Evolutionary conservation across 257 asterid genomes (phyloP).

Genomic region (Salvia rosmarinus): DNA sequence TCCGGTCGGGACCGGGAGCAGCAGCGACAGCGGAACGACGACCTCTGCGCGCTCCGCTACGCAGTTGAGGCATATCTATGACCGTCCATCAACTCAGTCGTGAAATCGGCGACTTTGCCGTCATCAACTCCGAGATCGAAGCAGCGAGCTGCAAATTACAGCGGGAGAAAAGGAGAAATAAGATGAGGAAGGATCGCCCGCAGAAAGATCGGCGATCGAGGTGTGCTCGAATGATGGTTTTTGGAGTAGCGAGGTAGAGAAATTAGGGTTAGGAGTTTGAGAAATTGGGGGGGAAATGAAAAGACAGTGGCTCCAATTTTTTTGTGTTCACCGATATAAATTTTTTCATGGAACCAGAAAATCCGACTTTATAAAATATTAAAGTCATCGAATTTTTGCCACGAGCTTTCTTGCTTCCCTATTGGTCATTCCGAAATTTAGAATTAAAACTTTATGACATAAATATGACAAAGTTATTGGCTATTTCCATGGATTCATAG

Average conservation of each 20-base stretch:
- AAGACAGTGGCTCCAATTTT: slow-evolving; percentile 28
- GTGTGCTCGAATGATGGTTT: slow-evolving; percentile 4
- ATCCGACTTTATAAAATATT: too few relatives aligned
- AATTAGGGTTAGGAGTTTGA: slow-evolving; percentile 39
- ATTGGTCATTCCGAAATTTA: too few relatives aligned
- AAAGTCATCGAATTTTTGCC: too few relatives aligned
- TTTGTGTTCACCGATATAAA: neutral
- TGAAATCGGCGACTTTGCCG: slow-evolving; percentile 24
- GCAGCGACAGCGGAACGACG: slow-evolving; percentile 38
- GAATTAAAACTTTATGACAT: too few relatives aligned
- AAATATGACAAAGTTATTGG: too few relatives aligned
- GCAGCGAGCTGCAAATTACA: neutral
- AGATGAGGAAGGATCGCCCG: neutral
- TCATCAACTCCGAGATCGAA: slow-evolving; percentile 39
- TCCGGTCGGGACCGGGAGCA: slow-evolving; percentile 25
- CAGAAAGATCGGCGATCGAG: slow-evolving; percentile 20
- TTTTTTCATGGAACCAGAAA: neutral
- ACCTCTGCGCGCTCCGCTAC: slow-evolving; percentile 52
- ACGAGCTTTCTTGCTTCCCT: too few relatives aligned
- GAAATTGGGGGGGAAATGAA: slow-evolving; percentile 44
- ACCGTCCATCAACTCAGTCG: slow-evolving; percentile 45
- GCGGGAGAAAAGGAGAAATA: neutral
- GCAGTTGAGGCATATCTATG: slow-evolving; percentile 50
- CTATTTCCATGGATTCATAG: too few relatives aligned
- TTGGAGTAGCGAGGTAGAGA: slow-evolving; percentile 7